A percentile compares a stretch with the other conserved stretches of the same genome.
phyloP scores from a whole-genome alignment of 2,329 filamentous ascomycete genomes.

The Coleophoma crateriformis region DNA sequence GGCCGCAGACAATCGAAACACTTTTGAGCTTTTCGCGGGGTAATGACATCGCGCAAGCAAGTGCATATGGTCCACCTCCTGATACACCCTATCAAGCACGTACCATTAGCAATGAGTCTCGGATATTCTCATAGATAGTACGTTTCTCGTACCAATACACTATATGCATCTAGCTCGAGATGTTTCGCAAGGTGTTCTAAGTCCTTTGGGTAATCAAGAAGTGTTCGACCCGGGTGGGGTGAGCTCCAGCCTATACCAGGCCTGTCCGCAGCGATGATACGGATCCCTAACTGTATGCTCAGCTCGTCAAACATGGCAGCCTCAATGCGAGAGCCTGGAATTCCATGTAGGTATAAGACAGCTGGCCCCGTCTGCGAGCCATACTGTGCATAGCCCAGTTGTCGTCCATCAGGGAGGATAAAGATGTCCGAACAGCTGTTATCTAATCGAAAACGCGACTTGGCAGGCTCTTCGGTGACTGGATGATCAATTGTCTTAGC shows the following conservation, averaged over 20 bases:
- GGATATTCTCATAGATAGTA: neutral
- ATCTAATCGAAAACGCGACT: conserved; percentile 29
- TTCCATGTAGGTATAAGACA: conserved; percentile 36
- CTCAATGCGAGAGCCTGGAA: conserved; percentile 35
- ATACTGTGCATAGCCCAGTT: conserved; percentile 35
- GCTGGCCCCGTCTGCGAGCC: conserved; percentile 18
- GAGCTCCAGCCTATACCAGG: conserved; percentile 36
- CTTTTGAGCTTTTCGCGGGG: conserved; percentile 3
- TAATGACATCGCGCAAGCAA: conserved; percentile 38
- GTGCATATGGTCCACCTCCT: conserved; percentile 40
- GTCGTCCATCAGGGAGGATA: conserved; percentile 33
- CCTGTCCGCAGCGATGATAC: conserved; percentile 33
- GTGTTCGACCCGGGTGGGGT: conserved; percentile 20
- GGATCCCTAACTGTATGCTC: conserved; percentile 17
- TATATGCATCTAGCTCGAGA: conserved; percentile 26
- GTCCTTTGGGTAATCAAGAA: conserved; percentile 34
- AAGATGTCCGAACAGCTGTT: conserved; percentile 10
- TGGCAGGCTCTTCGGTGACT: conserved; percentile 51
- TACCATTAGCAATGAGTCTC: neutral
- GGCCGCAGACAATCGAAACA: conserved; percentile 16
- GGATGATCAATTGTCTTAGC: neutral
- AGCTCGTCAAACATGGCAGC: conserved; percentile 23
- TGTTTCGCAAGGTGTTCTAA: conserved; percentile 32
- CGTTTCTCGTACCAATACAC: neutral
- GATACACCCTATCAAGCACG: conserved; percentile 30